Evolutionary conservation across 495 filamentous ascomycete species (phyloP), one percentile per base, ranked within the genome.

Genomic region (Cladorrhinum samala): DNA sequence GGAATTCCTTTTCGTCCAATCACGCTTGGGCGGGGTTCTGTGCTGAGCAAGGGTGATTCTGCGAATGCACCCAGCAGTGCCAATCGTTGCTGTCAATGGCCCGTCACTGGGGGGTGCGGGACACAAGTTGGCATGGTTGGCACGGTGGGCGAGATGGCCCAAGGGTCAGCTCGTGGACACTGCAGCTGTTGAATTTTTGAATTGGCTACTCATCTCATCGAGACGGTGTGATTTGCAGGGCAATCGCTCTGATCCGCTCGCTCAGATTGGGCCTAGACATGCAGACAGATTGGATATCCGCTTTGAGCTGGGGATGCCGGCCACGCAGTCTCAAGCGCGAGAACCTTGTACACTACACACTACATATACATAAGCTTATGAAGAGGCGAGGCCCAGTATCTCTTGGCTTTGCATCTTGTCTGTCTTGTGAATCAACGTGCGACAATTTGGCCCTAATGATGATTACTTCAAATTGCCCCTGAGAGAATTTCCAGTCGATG

Each of bases 1-100:
- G 40, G 37, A 50, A 30, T 13, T 8, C n/a, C n/a, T n/a, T 30
- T 27, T 46, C 21, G 57, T 6, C 62, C 60, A 65, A 59, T 60
- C 21, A 30, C 36, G n/a, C 5, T 41, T 20, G 2, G 20, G 39
- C 19, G 53, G 57, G 45, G 37, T 43, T 19, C 17, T 9, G 33
- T 46, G 3, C 11, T 45, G 21, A 36, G 25, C 20, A 38, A 25
- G n/a, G 39, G 39, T 5, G 27, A 11, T 5, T 6, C 27, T 6
- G 27, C 21, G 45, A 23, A n/a, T n/a, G n/a, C n/a, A n/a, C n/a
- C n/a, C n/a, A 3, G n/a, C 16, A 7, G 14, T 30, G 24, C 55
- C 55, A 57, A 53, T 50, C 55, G 37, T 44, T 21, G 39, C 13
- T 30, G 38, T 30, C 50, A 45, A 24, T 45, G 24, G 24, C 21